Base-by-base conservation (phyloP, 2,329 filamentous ascomycete species). In the Epichloe amarillans region DNA sequence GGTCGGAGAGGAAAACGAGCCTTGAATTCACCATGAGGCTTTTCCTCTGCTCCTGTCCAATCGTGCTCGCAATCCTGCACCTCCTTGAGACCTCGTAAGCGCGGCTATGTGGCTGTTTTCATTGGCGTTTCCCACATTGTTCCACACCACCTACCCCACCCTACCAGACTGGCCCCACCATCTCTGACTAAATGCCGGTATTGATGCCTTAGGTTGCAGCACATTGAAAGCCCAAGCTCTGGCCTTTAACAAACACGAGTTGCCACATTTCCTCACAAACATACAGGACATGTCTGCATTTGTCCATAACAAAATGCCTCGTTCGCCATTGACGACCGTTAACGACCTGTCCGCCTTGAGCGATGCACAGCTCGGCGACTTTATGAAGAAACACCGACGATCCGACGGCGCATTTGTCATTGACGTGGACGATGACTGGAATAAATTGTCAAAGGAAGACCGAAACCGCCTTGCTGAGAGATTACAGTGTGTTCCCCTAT, bases 321-420 rank as follows among this genome's bases (percentile, higher is more conserved):
- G 5, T n/a, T 41, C 43, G 26, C 36, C 0, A 46, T 11, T 15
- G 14, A 19, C 36, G 42, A 40, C 47, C 21, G 47, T 56, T 3
- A 17, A 41, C 15, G 39, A 56, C n/a, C 17, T 59, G 45, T 43
- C 35, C 19, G 37, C 50, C 17, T 44, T 59, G 37, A 54, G 37
- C 50, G 53, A 60, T 50, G 52, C 43, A 21, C 43, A 59, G 41
- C 55, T 59, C 14, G 33, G 15, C 49, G 37, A 54, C 17, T 56
- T 58, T 44, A 57, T 60, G 35, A 33, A 36, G 42, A 49, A 51
- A 26, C 44, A 58, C 33, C 57, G 54, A 33, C 50, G 19, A 21
- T 48, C 49, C 7, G 21, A 56, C 47, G 57, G 57, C 26, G 17
- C 23, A 42, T 54, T 51, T 33, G 41, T 53, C 4, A 50, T 59